Evolutionary conservation across 768 basidiomycete species (phyloP).

Genomic region (Gloeostereum incarnatum): DNA sequence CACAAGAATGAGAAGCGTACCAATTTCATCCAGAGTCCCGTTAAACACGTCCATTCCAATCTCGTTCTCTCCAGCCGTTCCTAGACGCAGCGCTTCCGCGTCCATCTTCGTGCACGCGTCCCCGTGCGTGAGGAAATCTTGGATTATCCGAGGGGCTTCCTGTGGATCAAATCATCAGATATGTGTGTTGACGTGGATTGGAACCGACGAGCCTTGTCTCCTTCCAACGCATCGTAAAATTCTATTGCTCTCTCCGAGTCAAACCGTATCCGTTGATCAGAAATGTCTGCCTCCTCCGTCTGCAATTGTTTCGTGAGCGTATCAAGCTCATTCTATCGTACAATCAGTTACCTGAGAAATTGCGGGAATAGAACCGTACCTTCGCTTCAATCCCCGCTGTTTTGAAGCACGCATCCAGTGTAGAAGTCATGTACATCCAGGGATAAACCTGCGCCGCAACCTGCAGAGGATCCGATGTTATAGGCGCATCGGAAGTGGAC

Average conservation of each 20-base stretch:
- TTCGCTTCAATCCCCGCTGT: constrained; percentile 26
- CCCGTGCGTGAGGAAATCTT: constrained; percentile 36
- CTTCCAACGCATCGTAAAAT: constrained; percentile 35
- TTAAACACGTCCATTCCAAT: constrained; percentile 31
- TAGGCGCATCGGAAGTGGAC: background rate
- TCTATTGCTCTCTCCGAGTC: constrained; percentile 32
- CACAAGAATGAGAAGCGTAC: constrained; percentile 14
- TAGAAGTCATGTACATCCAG: constrained; percentile 53
- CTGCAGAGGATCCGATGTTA: constrained; percentile 28
- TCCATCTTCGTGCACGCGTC: constrained; percentile 31
- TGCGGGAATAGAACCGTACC: constrained; percentile 12
- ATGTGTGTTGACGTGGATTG: constrained; percentile 1
- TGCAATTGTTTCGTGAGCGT: constrained; percentile 20
- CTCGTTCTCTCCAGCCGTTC: constrained; percentile 23
- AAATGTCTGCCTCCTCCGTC: constrained; percentile 28
- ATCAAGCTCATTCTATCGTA: constrained; percentile 25
- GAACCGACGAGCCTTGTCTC: constrained; percentile 19
- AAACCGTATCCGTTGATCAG: constrained; percentile 30
- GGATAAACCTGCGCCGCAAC: constrained; percentile 45
- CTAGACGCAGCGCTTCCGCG: constrained; percentile 33
- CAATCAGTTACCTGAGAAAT: background rate
- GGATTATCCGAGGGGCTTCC: constrained; percentile 38
- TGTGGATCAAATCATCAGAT: constrained; percentile 23
- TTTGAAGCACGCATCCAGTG: constrained; percentile 41
- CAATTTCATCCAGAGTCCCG: constrained; percentile 32